Evolutionary conservation across 2,329 filamentous ascomycete species (phyloP).

Genomic region (Cordyceps cateniannulata): DNA sequence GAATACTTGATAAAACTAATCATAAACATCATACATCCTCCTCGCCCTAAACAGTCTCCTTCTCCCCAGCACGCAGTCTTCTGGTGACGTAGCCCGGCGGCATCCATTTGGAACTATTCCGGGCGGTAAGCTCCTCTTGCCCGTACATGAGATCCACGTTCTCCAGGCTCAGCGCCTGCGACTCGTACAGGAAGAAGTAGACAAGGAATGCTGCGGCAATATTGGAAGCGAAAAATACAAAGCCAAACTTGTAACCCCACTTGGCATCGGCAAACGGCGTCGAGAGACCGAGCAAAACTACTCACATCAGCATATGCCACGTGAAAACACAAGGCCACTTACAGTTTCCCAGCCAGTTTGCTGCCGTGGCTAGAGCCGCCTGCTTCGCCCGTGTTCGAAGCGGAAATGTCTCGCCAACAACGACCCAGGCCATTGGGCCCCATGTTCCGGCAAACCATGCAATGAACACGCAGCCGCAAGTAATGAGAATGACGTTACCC

Average conservation of each 20-base stretch:
- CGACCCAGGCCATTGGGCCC: slow-evolving; percentile 64
- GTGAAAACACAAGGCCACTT: slow-evolving; percentile 14
- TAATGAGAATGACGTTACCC: slow-evolving; percentile 62
- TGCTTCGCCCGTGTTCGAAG: slow-evolving; percentile 48
- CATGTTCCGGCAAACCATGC: slow-evolving; percentile 63
- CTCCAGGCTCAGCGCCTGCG: slow-evolving; percentile 58
- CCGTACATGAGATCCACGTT: slow-evolving; percentile 68
- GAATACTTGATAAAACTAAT: too few relatives aligned
- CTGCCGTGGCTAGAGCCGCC: slow-evolving; percentile 47
- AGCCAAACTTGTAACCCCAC: slow-evolving; percentile 59
- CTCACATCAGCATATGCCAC: slow-evolving; percentile 12
- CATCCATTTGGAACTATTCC: slow-evolving; percentile 50
- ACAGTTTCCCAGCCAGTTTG: slow-evolving; percentile 56
- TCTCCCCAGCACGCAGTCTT: slow-evolving; percentile 26
- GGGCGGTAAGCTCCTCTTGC: slow-evolving; percentile 49
- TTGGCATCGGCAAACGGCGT: slow-evolving; percentile 57
- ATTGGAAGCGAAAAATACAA: slow-evolving; percentile 59
- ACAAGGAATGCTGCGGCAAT: slow-evolving; percentile 52
- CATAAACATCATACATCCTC: too few relatives aligned
- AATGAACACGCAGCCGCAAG: slow-evolving; percentile 69
- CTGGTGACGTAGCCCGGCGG: slow-evolving; percentile 38
- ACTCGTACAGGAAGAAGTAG: slow-evolving; percentile 66
- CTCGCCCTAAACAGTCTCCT: too few relatives aligned
- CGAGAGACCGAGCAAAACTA: slow-evolving; percentile 60
- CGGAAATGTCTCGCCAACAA: slow-evolving; percentile 61